A percentile compares a stretch with the other conserved stretches of the same genome.
Conservation (phyloP, 2,329 filamentous ascomycete species). For the Fusarium sp. region DNA sequence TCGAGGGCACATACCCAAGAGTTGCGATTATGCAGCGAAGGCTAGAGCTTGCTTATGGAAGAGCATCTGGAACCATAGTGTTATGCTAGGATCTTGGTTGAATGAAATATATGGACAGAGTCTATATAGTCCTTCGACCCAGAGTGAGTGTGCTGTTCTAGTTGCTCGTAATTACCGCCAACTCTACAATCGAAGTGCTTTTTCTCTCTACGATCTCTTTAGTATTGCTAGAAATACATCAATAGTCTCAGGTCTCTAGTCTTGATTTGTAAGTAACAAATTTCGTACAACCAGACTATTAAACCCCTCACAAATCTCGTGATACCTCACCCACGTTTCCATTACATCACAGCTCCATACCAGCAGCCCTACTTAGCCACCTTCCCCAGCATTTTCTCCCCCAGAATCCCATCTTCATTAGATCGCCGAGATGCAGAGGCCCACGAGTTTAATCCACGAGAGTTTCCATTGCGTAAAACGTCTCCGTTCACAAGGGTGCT, state of each 20-base stretch:
- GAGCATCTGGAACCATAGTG: no score
- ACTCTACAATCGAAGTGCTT: neutral
- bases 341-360: constrained; percentile 6
- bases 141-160: neutral
- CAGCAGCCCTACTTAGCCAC: constrained; percentile 9
- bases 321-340: neutral
- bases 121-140: no score
- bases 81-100: no score
- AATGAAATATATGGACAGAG: neutral
- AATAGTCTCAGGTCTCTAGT: neutral
- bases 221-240: neutral
- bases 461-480: neutral
- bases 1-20: no score
- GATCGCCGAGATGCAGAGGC: constrained; percentile 3
- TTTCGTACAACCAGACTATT: neutral
- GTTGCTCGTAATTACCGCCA: neutral
- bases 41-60: no score
- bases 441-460: constrained; percentile 22
- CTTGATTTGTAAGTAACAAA: neutral
- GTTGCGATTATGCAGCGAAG: no score
- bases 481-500: neutral
- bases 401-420: neutral
- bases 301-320: neutral
- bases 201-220: neutral
- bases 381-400: constrained; percentile 10